A percentile compares a stretch with the other conserved stretches of the same genome.
These are phyloP conservation scores for Heritiera fomes DNA, from an alignment of 345 rosid species.

Conservation along the genomic window DNA sequence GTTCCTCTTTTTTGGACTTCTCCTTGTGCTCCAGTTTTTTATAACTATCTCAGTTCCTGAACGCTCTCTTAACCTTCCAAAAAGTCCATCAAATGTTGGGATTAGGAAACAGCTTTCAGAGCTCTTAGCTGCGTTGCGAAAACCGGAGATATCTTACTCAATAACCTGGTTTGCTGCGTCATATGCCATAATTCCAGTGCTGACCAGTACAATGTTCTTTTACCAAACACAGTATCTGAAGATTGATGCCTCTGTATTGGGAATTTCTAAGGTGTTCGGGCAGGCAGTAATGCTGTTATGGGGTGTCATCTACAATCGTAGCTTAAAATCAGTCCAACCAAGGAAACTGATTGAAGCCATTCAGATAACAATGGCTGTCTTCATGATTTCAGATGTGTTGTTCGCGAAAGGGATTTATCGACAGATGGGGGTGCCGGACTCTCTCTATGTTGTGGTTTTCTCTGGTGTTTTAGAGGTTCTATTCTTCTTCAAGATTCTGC, in stretches of 20 bases:
- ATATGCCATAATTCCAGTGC: conserved; percentile 64
- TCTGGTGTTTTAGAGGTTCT: conserved; percentile 75
- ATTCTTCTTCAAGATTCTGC: conserved; percentile 72
- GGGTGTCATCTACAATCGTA: conserved; percentile 62
- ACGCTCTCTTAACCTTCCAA: conserved; percentile 64
- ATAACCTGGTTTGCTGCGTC: conserved; percentile 81
- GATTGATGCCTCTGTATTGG: conserved; percentile 58
- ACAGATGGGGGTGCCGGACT: conserved; percentile 58
- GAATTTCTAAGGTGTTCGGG: conserved; percentile 83
- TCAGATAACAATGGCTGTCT: conserved; percentile 61
- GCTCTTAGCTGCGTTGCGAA: conserved; percentile 52
- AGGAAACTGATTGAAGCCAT: conserved; percentile 65
- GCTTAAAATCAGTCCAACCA: conserved; percentile 56
- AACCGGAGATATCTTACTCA: conserved; percentile 65
- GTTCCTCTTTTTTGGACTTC: conserved; percentile 57
- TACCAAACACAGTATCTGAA: conserved; percentile 74
- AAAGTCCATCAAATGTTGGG: conserved; percentile 47
- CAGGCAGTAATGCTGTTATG: conserved; percentile 80
- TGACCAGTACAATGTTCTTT: conserved; percentile 92
- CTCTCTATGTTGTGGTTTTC: conserved; percentile 57
- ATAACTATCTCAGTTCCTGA: conserved; percentile 57
- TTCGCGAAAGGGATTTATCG: conserved; percentile 69
- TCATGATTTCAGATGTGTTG: conserved; percentile 69
- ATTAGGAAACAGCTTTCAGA: conserved; percentile 60
- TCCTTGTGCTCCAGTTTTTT: conserved; percentile 58